These are phyloP conservation scores for Tubosaeta sp. DNA, from an alignment of 768 basidiomycete species.

Conservation along the genomic window DNA sequence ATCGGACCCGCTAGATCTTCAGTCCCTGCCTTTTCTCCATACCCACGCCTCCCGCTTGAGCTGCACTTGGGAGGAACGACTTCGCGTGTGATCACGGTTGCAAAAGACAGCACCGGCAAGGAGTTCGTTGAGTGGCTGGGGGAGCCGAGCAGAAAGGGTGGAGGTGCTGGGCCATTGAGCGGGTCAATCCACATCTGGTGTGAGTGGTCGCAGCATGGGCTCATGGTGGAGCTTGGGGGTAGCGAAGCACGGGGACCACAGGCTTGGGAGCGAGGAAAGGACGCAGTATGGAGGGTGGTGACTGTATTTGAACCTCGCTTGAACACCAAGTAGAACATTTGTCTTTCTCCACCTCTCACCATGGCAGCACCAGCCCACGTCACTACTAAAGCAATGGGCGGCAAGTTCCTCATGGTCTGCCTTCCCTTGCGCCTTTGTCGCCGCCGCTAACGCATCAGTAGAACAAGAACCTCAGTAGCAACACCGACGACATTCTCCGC, in stretches of 20 bases:
- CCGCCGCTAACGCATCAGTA: slow-evolving; percentile 23
- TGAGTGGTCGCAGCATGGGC: slow-evolving; percentile 78
- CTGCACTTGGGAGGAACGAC: slow-evolving; percentile 39
- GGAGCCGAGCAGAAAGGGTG: slow-evolving; percentile 89
- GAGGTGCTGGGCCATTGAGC: slow-evolving; percentile 77
- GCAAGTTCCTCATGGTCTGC: slow-evolving; percentile 59
- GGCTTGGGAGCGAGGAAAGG: slow-evolving; percentile 85
- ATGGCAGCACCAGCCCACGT: slow-evolving; percentile 68
- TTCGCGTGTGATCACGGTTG: slow-evolving; percentile 40
- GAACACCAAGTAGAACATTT: not conserved
- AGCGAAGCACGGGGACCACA: slow-evolving; percentile 72
- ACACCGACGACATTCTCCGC: slow-evolving; percentile 56
- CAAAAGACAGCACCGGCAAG: slow-evolving; percentile 58
- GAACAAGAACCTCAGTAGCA: slow-evolving; percentile 68
- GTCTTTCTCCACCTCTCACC: slow-evolving; percentile 4
- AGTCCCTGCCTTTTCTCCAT: slow-evolving; percentile 48
- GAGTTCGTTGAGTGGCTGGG: slow-evolving; percentile 73
- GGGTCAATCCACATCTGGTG: slow-evolving; percentile 92
- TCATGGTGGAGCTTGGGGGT: slow-evolving; percentile 86
- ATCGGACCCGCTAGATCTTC: slow-evolving; percentile 29
- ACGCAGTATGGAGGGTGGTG: slow-evolving; percentile 72
- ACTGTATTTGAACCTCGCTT: slow-evolving; percentile 47
- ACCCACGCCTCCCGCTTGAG: slow-evolving; percentile 50
- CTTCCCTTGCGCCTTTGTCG: not conserved
- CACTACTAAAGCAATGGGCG: slow-evolving; percentile 56